These are phyloP conservation scores for Ramaria sp. DNA, from an alignment of 768 basidiomycete genomes.

Conservation along the genomic window DNA sequence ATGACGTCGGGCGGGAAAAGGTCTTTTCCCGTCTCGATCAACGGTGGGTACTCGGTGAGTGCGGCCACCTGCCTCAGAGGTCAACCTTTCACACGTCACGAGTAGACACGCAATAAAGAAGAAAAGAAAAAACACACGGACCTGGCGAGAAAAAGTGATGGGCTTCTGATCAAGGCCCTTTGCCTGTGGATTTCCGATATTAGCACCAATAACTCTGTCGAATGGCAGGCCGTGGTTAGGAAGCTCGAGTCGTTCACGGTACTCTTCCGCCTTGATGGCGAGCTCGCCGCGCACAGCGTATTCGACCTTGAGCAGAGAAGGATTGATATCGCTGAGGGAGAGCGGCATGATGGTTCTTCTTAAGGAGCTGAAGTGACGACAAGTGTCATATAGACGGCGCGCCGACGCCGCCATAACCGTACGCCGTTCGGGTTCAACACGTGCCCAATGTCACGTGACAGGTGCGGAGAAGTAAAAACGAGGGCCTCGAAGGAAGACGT, in stretches of 20 bases:
- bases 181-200: conserved; percentile 98
- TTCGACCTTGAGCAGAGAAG: conserved; percentile 74
- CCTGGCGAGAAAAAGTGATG: conserved; percentile 89
- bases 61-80: conserved; percentile 58
- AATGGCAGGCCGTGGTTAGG: conserved; percentile 63
- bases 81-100: not conserved
- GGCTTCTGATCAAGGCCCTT: conserved; percentile 88
- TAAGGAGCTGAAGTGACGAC: not conserved
- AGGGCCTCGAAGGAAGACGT: no score
- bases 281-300: conserved; percentile 98
- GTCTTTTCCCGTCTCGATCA: conserved; percentile 48
- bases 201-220: conserved; percentile 80
- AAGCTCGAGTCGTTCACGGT: conserved; percentile 59
- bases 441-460: not conserved
- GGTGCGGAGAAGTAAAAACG: no score
- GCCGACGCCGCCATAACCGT: not conserved
- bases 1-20: conserved; percentile 83
- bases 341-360: conserved; percentile 25
- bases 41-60: conserved; percentile 82
- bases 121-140: conserved; percentile 22
- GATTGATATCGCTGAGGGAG: conserved; percentile 68
- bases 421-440: not conserved
- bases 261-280: conserved; percentile 85
- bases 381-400: not conserved
- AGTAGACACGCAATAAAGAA: not conserved